Evolutionary conservation across 768 basidiomycete genomes (phyloP).

Genomic region (Suillus brevipes): DNA sequence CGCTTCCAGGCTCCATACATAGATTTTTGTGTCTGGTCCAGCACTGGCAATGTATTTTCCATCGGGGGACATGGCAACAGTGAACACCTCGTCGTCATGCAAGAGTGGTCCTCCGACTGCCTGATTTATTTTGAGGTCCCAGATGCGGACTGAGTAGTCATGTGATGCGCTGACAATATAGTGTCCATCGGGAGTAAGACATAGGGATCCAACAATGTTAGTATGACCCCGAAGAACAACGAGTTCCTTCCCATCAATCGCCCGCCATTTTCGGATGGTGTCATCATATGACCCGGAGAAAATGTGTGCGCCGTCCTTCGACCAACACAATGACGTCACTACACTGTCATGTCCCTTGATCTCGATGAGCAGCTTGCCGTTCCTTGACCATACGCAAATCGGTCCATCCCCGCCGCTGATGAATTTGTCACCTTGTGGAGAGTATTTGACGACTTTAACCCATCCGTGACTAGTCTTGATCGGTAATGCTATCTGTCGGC

Average conservation of each 20-base stretch:
- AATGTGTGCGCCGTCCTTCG: not conserved
- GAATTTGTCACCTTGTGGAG: not conserved
- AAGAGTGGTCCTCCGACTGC: constrained; percentile 45
- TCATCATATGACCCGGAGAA: not conserved
- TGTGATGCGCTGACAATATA: not conserved
- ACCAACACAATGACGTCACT: not conserved
- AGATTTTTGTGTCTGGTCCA: constrained; percentile 72
- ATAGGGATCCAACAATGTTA: not conserved
- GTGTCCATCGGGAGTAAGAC: not conserved
- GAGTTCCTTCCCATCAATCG: not conserved
- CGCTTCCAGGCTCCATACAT: constrained; percentile 74
- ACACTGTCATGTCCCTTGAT: not conserved
- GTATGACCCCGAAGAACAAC: not conserved
- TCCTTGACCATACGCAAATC: not conserved
- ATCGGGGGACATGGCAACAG: constrained; percentile 77
- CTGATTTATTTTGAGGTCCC: not conserved
- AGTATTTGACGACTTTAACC: not conserved
- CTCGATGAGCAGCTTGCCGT: not conserved
- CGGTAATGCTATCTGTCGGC: not conserved
- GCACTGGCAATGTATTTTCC: constrained; percentile 79
- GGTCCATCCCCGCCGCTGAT: not conserved
- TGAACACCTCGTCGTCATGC: constrained; percentile 78
- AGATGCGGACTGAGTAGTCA: not conserved
- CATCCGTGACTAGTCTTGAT: not conserved
- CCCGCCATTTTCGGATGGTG: not conserved